Evolutionary conservation across 345 rosid species (phyloP).

Genomic region (sweet orange (Citrus sinensis)): DVS_A1.0 CM039168.1:27120501-27121000

Average conservation of each 20-base stretch:
- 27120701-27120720: neutral
- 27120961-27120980: constrained; percentile 93
- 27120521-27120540: constrained; percentile 96
- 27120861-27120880: constrained; percentile 71
- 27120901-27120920: constrained; percentile 85
- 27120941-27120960: constrained; percentile 94
- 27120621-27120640: neutral
- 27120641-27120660: neutral
- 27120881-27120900: constrained; percentile 93
- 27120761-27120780: neutral
- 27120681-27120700: neutral
- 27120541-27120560: constrained; percentile 88
- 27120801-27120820: neutral
- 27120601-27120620: neutral
- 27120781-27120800: neutral
- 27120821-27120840: neutral
- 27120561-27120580: constrained; percentile 94
- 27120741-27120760: too few species aligned
- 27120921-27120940: constrained; percentile 93
- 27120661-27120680: neutral
- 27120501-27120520: constrained; percentile 99
- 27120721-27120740: too few species aligned
- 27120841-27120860: neutral
- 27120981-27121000: constrained; percentile 88
- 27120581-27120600: constrained; percentile 70